Percentiles rank a stretch among this genome's conserved stretches.
Evolutionary conservation across 208 protist species (phyloP).

Genomic region (Kentomonas sorsogonicus): DNA sequence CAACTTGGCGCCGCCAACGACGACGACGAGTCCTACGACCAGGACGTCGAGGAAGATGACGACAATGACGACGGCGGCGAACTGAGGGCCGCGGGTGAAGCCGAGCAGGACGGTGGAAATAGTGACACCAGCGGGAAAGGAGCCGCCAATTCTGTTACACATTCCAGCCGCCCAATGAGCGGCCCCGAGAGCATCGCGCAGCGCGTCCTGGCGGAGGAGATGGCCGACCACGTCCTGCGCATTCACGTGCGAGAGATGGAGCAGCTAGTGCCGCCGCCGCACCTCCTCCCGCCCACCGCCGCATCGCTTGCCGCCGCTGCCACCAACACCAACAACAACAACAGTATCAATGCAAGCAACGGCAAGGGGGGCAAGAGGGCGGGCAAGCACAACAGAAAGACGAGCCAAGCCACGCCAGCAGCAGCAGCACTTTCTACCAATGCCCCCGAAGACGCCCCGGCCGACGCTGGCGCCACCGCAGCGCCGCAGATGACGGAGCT

Average conservation of each 20-base stretch:
- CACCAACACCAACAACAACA: not conserved
- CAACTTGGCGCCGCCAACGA: too few relatives aligned
- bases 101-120: too few relatives aligned
- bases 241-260: constrained; percentile 85
- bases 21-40: too few relatives aligned
- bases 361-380: not conserved
- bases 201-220: constrained; percentile 63
- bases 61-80: too few relatives aligned
- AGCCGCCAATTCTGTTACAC: too few relatives aligned
- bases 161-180: not conserved
- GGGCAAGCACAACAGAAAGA: not conserved
- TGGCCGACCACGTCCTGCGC: constrained; percentile 53
- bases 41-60: too few relatives aligned
- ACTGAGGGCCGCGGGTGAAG: too few relatives aligned
- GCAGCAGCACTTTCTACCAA: not conserved
- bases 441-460: too few relatives aligned
- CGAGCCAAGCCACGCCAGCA: constrained; percentile 4
- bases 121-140: too few relatives aligned
- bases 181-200: constrained; percentile 3
- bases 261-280: constrained; percentile 57
- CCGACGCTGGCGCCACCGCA: not conserved
- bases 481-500: constrained; percentile 11
- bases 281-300: constrained; percentile 25
- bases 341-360: not conserved
- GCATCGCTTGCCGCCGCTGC: not conserved